A percentile compares a stretch with the other conserved stretches of the same genome.
phyloP scores from a whole-genome alignment of 2,329 filamentous ascomycete genomes.

The Paraconiothyrium brasiliense region DNA sequence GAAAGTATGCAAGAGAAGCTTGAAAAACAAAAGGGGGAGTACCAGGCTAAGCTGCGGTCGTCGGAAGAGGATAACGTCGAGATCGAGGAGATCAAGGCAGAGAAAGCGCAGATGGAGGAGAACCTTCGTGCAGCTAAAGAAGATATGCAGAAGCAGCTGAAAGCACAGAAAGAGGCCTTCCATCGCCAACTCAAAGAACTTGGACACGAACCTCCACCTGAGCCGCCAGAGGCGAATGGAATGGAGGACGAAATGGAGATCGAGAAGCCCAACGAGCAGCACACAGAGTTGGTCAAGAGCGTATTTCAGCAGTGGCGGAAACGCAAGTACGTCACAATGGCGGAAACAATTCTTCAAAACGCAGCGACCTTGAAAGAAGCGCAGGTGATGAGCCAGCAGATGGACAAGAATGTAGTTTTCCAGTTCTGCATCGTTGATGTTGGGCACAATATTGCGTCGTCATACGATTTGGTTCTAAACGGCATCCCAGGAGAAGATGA shows the following conservation, averaged over 20 bases:
- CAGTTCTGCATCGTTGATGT: slow-evolving; percentile 92
- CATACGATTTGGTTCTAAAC: slow-evolving; percentile 95
- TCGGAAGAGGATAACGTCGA: slow-evolving; percentile 80
- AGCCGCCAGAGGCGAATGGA: slow-evolving; percentile 46
- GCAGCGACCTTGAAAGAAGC: slow-evolving; percentile 91
- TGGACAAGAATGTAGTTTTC: slow-evolving; percentile 91
- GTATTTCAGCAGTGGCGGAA: slow-evolving; percentile 80
- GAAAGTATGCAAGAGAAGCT: slow-evolving; percentile 86
- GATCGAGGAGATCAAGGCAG: slow-evolving; percentile 82
- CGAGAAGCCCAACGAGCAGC: slow-evolving; percentile 69
- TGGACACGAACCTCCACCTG: slow-evolving; percentile 62
- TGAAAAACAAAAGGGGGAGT: slow-evolving; percentile 85
- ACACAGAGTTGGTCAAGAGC: slow-evolving; percentile 74
- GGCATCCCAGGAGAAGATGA: slow-evolving; percentile 89
- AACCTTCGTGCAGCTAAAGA: slow-evolving; percentile 79
- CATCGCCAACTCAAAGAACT: slow-evolving; percentile 81
- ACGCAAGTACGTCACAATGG: slow-evolving; percentile 91
- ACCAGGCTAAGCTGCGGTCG: slow-evolving; percentile 77
- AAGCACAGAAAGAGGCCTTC: slow-evolving; percentile 83
- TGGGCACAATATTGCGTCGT: slow-evolving; percentile 88
- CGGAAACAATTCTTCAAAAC: slow-evolving; percentile 87
- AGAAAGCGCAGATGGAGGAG: slow-evolving; percentile 87
- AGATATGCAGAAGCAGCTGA: slow-evolving; percentile 87
- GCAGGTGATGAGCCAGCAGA: slow-evolving; percentile 96
- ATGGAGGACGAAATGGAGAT: slow-evolving; percentile 25